Conservation (phyloP, 2,329 filamentous ascomycete species). For the Pseudopithomyces chartarum region DNA sequence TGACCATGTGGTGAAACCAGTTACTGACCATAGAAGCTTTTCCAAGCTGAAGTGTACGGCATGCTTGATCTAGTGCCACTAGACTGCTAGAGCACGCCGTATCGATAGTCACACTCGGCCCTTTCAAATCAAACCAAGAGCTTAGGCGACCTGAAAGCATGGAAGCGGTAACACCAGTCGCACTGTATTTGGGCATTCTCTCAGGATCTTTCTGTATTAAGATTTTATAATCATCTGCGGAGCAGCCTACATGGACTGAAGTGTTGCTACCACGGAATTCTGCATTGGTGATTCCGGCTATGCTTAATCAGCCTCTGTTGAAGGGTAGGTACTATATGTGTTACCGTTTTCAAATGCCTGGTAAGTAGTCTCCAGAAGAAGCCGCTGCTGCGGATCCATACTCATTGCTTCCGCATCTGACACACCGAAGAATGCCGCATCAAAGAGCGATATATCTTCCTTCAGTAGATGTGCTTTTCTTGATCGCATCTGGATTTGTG, state of each 20-base stretch:
- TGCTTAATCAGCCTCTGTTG: too few species aligned
- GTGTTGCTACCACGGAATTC: too few species aligned
- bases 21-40: constrained; percentile 17
- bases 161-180: neutral
- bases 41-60: constrained; percentile 16
- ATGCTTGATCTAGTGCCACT: constrained; percentile 28
- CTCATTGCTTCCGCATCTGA: constrained; percentile 20
- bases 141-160: constrained; percentile 24
- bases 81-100: constrained; percentile 35
- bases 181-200: constrained; percentile 17
- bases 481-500: constrained; percentile 1
- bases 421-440: constrained; percentile 30
- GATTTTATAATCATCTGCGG: neutral
- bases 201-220: constrained; percentile 13
- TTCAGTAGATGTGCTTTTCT: constrained; percentile 23
- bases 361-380: constrained; percentile 31
- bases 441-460: constrained; percentile 23
- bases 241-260: too few species aligned
- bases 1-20: neutral
- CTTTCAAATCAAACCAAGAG: constrained; percentile 31
- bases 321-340: neutral
- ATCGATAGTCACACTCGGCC: constrained; percentile 30
- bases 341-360: constrained; percentile 26
- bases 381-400: constrained; percentile 35
- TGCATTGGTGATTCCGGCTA: too few species aligned